Evolutionary conservation across 2,329 filamentous ascomycete genomes (phyloP), one percentile per base, ranked within the genome.

Genomic region (Pseudocercospora musae): DNA sequence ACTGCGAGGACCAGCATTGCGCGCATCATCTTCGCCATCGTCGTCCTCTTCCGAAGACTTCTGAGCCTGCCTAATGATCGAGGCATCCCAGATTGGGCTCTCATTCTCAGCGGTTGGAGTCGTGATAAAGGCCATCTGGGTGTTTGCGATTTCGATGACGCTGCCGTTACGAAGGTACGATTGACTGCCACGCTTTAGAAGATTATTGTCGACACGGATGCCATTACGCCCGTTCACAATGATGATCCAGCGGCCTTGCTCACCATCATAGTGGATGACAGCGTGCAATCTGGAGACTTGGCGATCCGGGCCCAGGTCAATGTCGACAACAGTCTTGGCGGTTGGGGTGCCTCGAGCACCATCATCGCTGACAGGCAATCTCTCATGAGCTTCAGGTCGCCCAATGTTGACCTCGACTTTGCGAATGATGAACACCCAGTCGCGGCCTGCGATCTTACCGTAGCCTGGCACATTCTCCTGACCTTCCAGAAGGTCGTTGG

Each of bases 61-160:
- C 63, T 76, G 74, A 7, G 73, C 73, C 48, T 77, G 75, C 40
- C 71, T 71, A 31, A 77, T 69, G 62, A 77, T 76, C 5, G 74
- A 73, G 31, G 72, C 74, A 61, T 76, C 75, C 71, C 87, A 79
- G 25, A 86, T 83, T 31, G 89, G 88, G 50, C 90, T 87, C 69
- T 90, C 85, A 90, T 83, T 72, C 89, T 92, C 70, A 79, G 85
- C 21, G 83, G 83, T 72, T 90, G 85, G 87, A 0, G 95, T 94
- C n/a, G 96, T 85, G 53, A 97, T 91, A 77, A 99, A 99, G 82
- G 98, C 94, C 95, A 99, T 99, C 79, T 99, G 94, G 0, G 95
- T 90, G 58, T 91, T 91, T 70, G 89, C 90, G 72, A 98, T 91
- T 73, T 96, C 92, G 62, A 99, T 88, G 48, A 98, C 91, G 74